These are phyloP conservation scores for Tubosaeta sp. DNA, from an alignment of 768 basidiomycete genomes.

Conservation along the genomic window DNA sequence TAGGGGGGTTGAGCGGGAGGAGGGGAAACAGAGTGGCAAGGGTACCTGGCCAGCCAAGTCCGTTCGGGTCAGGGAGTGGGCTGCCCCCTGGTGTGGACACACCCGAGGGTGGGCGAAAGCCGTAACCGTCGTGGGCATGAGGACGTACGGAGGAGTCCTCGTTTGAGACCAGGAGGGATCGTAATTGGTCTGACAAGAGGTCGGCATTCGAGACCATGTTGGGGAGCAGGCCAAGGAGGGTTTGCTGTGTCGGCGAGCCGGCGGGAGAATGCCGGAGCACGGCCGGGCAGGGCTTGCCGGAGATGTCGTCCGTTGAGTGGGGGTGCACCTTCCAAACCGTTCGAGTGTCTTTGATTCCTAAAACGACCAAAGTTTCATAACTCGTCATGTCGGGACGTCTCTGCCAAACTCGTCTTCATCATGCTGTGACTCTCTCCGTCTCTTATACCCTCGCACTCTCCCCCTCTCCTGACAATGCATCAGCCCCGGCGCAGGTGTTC, in stretches of 20 bases:
- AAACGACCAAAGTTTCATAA: constrained; percentile 34
- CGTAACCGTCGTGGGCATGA: constrained; percentile 69
- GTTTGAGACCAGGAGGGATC: constrained; percentile 47
- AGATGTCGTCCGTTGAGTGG: too few species aligned
- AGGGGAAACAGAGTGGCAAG: constrained; percentile 8
- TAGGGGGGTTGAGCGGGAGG: constrained; percentile 30
- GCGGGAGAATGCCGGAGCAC: not conserved
- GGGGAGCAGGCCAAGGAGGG: too few species aligned
- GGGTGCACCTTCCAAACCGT: too few species aligned
- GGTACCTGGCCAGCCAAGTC: constrained; percentile 91
- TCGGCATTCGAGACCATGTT: constrained; percentile 30
- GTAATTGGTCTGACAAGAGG: constrained; percentile 44
- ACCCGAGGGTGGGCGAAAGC: constrained; percentile 71
- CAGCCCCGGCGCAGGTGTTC: constrained; percentile 18
- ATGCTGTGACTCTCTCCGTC: constrained; percentile 28
- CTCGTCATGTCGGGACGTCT: constrained; percentile 30
- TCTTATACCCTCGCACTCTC: constrained; percentile 29
- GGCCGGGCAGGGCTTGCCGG: too few species aligned
- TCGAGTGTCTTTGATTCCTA: constrained; percentile 33
- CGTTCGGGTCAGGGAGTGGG: constrained; percentile 53
- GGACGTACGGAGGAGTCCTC: constrained; percentile 5
- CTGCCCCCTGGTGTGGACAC: constrained; percentile 53
- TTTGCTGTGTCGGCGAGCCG: not conserved
- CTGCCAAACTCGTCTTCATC: constrained; percentile 32
- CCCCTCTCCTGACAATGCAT: constrained; percentile 20